Evolutionary conservation across 345 rosid genomes (phyloP), one percentile per base, ranked within the genome.

Genomic region (Linum lewisii): DNA sequence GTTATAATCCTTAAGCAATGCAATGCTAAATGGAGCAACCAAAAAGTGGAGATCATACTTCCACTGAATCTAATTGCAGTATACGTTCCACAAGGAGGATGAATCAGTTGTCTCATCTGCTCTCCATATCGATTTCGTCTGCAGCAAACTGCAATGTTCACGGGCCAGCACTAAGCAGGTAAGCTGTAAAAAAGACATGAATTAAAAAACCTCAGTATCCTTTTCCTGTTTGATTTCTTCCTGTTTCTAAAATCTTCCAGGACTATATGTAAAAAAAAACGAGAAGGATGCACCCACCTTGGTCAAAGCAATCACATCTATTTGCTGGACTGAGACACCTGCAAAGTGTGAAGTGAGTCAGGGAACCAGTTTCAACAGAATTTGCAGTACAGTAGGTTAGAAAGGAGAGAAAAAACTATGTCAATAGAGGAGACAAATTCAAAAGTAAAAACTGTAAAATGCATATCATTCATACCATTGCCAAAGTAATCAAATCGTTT

Each of bases 61-160:
- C 99, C 63, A 89, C 69, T 58, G 97, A 89, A 69, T 93, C 97
- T 68, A 89, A 67, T 51, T 83, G 97, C 77, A 93, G 76, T 61
- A 89, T 89, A 55, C 77, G 76, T 78, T 93, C 97, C 68, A 87
- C 84, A 61, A 79, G 78, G 92, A 61, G 75, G 82, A 73, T 13
- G 78, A 77, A 18, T 79, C 90, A 22, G 22, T 38, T 13, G 84
- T 71, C 60, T 73, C 73, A 75, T 89, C 95, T 0, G 95, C 78
- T 58, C 78, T 92, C 99, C 99, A 93, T 64, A 93, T 89, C 3
- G 99, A 93, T 51, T 75, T 82, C 14, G 97, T 78, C 69, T 69
- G 73, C 62, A 93, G 87, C 71, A 84, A 69, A 82, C 36, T 6
- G 62, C 83, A 77, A 54, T 85, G 81, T 21, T 81, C 78, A 57